Percentiles rank a stretch among this genome's conserved stretches.
phyloP scores from a whole-genome alignment of 352 stramenopile species.

The Phytophthora sojae region DNA sequence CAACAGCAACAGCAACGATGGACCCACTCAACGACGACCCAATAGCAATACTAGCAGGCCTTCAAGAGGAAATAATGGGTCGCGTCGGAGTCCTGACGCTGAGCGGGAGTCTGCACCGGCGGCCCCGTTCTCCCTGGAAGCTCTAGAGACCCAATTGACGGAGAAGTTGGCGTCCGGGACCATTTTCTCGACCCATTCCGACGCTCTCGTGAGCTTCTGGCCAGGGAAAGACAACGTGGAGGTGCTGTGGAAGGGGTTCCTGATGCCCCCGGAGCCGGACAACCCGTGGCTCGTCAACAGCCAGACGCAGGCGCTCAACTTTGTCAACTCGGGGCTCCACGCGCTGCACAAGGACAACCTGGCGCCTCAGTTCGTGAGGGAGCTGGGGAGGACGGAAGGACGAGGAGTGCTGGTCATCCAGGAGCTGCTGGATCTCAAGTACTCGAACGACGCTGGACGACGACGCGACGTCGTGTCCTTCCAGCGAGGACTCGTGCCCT shows the following conservation, averaged over 20 bases:
- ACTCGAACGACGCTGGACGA: constrained; percentile 42
- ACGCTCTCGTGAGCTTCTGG: constrained; percentile 43
- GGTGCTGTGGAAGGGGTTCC: constrained; percentile 44
- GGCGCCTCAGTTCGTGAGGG: constrained; percentile 44
- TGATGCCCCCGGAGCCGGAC: constrained; percentile 18
- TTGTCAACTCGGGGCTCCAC: constrained; percentile 54
- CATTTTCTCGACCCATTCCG: constrained; percentile 34
- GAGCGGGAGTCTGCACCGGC: neutral
- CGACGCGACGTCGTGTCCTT: constrained; percentile 43
- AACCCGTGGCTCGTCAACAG: constrained; percentile 37
- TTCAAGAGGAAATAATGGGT: neutral
- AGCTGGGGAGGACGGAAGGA: constrained; percentile 38
- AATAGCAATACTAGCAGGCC: neutral
- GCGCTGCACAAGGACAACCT: constrained; percentile 38
- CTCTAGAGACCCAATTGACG: constrained; percentile 23
- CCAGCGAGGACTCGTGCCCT: constrained; percentile 45
- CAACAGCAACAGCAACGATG: too few species aligned
- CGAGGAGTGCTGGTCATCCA: constrained; percentile 38
- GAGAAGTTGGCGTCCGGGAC: constrained; percentile 27
- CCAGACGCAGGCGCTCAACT: constrained; percentile 48
- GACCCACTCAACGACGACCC: neutral
- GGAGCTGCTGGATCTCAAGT: constrained; percentile 35
- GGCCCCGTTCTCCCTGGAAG: constrained; percentile 30
- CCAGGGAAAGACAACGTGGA: constrained; percentile 23
- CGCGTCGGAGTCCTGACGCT: neutral